Evolutionary conservation across 345 rosid genomes (phyloP).

Genomic region (Brassica nigra): DNA sequence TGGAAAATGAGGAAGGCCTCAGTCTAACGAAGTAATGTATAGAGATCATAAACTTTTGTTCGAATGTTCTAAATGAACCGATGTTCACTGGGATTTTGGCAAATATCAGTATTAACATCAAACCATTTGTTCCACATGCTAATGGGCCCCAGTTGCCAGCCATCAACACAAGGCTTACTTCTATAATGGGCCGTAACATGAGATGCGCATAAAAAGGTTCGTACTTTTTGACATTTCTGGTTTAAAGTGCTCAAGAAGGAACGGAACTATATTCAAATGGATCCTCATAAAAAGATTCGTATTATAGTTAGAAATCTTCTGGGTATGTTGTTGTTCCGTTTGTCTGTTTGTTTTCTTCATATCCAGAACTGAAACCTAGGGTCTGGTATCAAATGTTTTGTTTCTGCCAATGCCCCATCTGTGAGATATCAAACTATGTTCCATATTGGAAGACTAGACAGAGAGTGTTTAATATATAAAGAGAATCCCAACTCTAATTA

Average conservation of each 20-base stretch:
- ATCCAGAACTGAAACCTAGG: background rate
- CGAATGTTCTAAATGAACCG: no score
- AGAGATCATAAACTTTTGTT: no score
- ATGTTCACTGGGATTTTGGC: no score
- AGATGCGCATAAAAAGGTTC: background rate
- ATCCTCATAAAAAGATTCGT: slow-evolving; percentile 67
- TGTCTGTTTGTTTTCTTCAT: slow-evolving; percentile 11
- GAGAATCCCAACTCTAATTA: no score
- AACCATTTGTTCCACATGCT: background rate
- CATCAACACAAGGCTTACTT: background rate
- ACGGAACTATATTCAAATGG: slow-evolving; percentile 54
- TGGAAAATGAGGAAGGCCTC: no score
- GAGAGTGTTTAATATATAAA: no score
- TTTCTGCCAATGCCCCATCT: background rate
- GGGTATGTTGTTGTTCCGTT: background rate
- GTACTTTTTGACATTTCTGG: slow-evolving; percentile 45
- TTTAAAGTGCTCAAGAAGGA: slow-evolving; percentile 48
- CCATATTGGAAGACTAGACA: no score
- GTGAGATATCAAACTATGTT: no score
- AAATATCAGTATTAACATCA: background rate
- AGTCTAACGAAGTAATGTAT: no score
- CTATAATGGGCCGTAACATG: background rate
- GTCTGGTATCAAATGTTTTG: background rate
- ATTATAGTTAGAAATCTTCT: background rate
- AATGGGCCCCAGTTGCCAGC: background rate